phyloP scores from a whole-genome alignment of 2,329 filamentous ascomycete species.

The Xylariaceae sp. region DNA sequence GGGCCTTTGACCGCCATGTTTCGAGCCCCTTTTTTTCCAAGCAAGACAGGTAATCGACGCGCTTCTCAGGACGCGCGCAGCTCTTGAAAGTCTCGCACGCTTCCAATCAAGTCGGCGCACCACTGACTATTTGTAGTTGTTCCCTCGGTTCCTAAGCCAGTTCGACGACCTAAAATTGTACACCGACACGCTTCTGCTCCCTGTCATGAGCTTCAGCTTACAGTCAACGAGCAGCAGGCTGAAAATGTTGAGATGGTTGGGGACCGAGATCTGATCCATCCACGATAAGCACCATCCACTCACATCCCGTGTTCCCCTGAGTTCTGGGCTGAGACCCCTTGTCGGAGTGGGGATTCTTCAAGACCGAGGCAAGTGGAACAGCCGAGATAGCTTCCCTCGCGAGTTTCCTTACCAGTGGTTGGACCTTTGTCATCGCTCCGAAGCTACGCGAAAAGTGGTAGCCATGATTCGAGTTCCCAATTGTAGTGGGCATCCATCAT shows the following conservation, averaged over 20 bases:
- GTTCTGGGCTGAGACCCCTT: neutral
- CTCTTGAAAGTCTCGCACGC: neutral
- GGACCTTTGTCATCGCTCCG: no score
- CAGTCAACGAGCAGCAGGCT: neutral
- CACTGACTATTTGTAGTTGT: neutral
- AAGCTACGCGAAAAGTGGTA: no score
- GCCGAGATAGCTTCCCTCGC: no score
- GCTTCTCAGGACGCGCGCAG: neutral
- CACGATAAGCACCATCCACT: conserved; percentile 9
- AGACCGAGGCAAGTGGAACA: no score
- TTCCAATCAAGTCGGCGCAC: no score
- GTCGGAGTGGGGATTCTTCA: neutral
- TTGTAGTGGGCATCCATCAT: no score
- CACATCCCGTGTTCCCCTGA: neutral
- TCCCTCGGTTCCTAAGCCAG: neutral
- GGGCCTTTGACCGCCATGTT: conserved; percentile 20
- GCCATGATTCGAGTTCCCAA: no score
- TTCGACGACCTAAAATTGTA: neutral
- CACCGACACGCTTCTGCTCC: neutral
- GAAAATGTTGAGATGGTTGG: conserved; percentile 16
- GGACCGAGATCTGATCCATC: conserved; percentile 9
- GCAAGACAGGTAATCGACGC: neutral
- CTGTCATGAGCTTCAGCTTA: conserved; percentile 7
- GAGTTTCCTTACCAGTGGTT: no score
- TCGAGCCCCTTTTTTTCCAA: neutral